Evolutionary conservation across 139 green algal genomes (phyloP), one percentile per base, ranked within the genome.

Genomic region (Volvox africanus): DNA sequence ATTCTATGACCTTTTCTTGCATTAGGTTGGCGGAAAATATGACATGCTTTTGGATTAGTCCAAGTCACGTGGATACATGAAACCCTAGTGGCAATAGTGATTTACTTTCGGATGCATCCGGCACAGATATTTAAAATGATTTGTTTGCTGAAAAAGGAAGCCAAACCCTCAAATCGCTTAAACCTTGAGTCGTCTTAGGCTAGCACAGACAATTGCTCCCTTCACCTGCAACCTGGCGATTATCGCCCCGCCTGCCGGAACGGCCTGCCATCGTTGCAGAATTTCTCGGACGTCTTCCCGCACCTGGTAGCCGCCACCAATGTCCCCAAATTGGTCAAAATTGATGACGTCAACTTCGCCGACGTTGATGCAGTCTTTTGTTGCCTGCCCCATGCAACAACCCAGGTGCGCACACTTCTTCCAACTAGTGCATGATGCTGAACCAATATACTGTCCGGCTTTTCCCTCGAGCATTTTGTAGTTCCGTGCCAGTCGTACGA

Each of bases 361-460:
- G 36, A 95, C 16, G 93, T 99, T 26, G 98, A 99, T 78, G 97
- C 96, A 20, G 98, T 95, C n/a, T 99, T 99, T 94, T 99, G 98
- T 95, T 99, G 98, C 94, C 94, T 99, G 91, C 98, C 98, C 2
- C 98, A 99, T 77, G 98, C 95, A 28, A 99, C 98, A n/a, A 99
- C 98, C 0, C 92, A 94, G 88, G 92, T 93, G 68, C n/a, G 80
- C 44, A 55, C 44, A 9, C 44, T 55, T 5, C 44, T 55, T 9
- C 44, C 44, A 55, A 55, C 5, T 55, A 5, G 44, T 55, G 44
- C 44, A 9, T 55, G 44, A 9, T 55, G 9, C 44, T 55, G 44
- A 5, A 55, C 44, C 44, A 55, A 14, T 9, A 55, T 55, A 9
- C 44, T 14, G 44, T 5, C 5, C 44, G 44, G n/a, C n/a, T n/a